Base-by-base conservation (phyloP, 1,284 basidiomycete species). In the Athelia psychrophila region DNA sequence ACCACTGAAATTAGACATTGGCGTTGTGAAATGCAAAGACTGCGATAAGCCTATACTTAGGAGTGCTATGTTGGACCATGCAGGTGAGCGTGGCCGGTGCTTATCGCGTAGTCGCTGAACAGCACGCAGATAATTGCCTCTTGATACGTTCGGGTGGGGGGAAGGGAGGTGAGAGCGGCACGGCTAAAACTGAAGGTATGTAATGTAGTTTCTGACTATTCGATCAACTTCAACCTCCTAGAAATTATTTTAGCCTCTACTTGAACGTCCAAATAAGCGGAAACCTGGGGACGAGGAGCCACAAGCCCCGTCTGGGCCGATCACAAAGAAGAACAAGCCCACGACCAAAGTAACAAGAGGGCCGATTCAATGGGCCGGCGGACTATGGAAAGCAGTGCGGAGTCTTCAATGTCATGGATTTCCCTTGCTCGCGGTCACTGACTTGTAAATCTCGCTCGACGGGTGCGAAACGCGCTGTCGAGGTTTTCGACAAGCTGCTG, bases 401-500 rank as follows among this genome's bases (percentile, higher is more conserved):
- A 51, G 96, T 99, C 44, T 95, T 98, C 69, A 98, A 96, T 73
- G 95, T 97, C 73, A 98, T 98, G 67, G 82, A 83, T 44, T 75
- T 94, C 10, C 94, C 93, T 0, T 99, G 96, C 68, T 93, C 94
- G n/a, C 91, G 96, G 38, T 95, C 93, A 12, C 80, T 99, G 33
- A 98, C 96, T 0, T 99, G 96, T 79, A 99, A 99, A 71, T 95
- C 96, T 3, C 96, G 99, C 67, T 91, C 93, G 1, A 97, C 99
- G 90, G 94, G 94, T 27, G 92, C 94, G 24, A 99, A 99, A 69
- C 89, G 97, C 19, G 82, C 91, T 8, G 95, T 99, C 0, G 80
- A 84, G 58, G 94, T 93, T 2, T 99, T 95, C 68, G 95, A 98
- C 63, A 87, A 88, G 51, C 81, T 99, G 10, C 79, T 95, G 15